A percentile compares a stretch with the other conserved stretches of the same genome.
Evolutionary conservation across 192 early-diverging fungal genomes (phyloP).

Genomic region (Coemansia sp.): DNA sequence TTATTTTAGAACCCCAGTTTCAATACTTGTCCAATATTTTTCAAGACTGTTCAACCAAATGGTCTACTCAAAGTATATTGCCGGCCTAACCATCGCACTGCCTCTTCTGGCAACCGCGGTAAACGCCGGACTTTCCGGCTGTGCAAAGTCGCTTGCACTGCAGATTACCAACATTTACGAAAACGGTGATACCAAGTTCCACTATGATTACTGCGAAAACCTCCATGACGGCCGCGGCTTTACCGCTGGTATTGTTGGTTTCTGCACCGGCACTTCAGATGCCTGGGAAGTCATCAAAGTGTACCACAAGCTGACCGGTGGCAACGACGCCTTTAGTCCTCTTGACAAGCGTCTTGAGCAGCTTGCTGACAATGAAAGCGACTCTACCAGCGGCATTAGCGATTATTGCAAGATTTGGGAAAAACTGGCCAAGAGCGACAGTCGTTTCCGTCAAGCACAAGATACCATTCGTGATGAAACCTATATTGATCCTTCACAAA

Average conservation of each 20-base stretch:
- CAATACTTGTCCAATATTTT: too few relatives aligned
- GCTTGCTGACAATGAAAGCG: slow-evolving; percentile 5
- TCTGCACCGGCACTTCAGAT: slow-evolving; percentile 46
- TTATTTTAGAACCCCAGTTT: too few relatives aligned
- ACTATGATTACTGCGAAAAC: slow-evolving; percentile 12
- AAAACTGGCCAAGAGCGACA: slow-evolving; percentile 38
- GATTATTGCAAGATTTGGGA: slow-evolving; percentile 56
- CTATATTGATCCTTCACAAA: slow-evolving; percentile 47
- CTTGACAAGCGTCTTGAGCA: slow-evolving; percentile 20
- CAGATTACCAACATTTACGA: slow-evolving; percentile 54
- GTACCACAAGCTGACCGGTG: slow-evolving; percentile 22
- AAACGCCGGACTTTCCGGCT: slow-evolving; percentile 33
- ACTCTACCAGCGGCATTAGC: slow-evolving; percentile 18
- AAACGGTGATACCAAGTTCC: slow-evolving; percentile 9
- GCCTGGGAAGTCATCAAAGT: slow-evolving; percentile 25
- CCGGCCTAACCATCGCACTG: neutral
- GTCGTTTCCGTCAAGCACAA: slow-evolving; percentile 47
- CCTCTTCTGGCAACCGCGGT: slow-evolving; percentile 6
- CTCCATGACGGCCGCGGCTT: slow-evolving; percentile 50
- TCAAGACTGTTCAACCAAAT: neutral
- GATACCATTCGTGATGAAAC: slow-evolving; percentile 33
- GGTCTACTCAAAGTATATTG: neutral
- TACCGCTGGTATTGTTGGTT: slow-evolving; percentile 56
- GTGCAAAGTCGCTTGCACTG: slow-evolving; percentile 49
- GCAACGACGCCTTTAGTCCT: slow-evolving; percentile 40